Evolutionary conservation across 768 basidiomycete species (phyloP), one percentile per base, ranked within the genome.

Genomic region (Leccinellum rugosiceps): DNA sequence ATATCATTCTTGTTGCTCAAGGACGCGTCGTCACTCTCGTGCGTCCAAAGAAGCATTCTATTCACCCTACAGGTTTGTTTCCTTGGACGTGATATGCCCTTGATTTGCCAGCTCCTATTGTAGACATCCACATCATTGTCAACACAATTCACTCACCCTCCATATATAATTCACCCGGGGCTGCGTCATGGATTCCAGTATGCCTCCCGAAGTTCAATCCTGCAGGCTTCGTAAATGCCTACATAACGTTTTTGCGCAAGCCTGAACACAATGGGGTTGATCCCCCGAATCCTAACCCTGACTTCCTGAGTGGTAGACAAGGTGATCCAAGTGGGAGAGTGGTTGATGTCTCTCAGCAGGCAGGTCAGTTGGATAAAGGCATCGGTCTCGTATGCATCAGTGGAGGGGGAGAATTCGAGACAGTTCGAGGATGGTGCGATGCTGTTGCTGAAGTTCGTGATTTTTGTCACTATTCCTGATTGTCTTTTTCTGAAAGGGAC

Each of bases 151-250:
- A 90, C 56, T 83, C 91, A 0, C 90, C 92, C 0, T 88, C 92
- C 1, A 84, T 90, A 61, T 77, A 79, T 58, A 89, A 86, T 68
- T 89, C 87, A 2, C 85, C 87, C 9, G 88, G 87, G 6, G 78
- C 93, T 7, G 90, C 94, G 14, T 88, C 89, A 6, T 99, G 94
- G 93, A 82, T 98, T 8, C 97, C 97, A 3, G 83, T 99, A 48
- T 98, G 97, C 70, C 81, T 99, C 3, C 96, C 97, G 0, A 94
- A 94, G 71, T 98, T 92, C 78, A 93, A 98, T 66, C 78, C 92
- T 0, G 75, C 85, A 5, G 88, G 88, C 1, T 98, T 98, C 72
- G 86, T 96, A 26, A 93, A 99, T 69, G 90, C 92, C 13, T 97
- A 95, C 65, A 82, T 98, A 44, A 82, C 84, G 3, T 92, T 89